These are phyloP conservation scores for Teratosphaeria destructans DNA, from an alignment of 2,329 filamentous ascomycete species.

Conservation along the genomic window DNA sequence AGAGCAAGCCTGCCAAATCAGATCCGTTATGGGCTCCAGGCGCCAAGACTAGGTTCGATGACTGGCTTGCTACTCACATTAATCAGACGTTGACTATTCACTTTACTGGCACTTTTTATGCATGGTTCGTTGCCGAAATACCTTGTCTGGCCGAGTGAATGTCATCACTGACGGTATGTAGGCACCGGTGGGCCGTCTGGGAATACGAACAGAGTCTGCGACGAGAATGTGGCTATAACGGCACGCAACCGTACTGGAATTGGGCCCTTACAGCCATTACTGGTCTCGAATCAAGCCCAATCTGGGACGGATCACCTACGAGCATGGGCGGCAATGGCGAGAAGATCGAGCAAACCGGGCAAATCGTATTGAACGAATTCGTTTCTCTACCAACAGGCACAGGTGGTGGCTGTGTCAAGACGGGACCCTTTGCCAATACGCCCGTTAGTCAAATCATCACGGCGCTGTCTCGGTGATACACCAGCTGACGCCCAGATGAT, in stretches of 20 bases:
- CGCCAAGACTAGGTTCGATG: conserved; percentile 20
- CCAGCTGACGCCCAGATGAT: not conserved
- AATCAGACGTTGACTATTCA: conserved; percentile 18
- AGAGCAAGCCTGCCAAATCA: conserved; percentile 13
- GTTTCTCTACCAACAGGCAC: conserved; percentile 38
- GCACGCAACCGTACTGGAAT: conserved; percentile 41
- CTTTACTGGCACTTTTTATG: conserved; percentile 6
- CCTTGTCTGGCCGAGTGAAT: not conserved
- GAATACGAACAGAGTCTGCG: conserved; percentile 32
- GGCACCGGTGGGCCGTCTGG: conserved; percentile 35
- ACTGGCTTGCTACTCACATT: conserved; percentile 21
- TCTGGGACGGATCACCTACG: conserved; percentile 46
- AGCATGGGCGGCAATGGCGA: conserved; percentile 25
- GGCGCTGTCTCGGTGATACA: not conserved
- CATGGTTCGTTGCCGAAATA: not conserved
- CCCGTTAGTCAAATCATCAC: not conserved
- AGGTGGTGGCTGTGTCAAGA: conserved; percentile 47
- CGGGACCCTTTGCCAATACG: conserved; percentile 41
- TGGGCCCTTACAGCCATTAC: conserved; percentile 21
- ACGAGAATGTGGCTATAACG: conserved; percentile 35
- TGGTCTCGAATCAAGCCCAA: conserved; percentile 30
- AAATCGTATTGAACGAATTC: conserved; percentile 1
- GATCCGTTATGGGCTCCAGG: conserved; percentile 13
- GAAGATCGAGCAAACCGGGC: conserved; percentile 3
- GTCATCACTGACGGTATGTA: not conserved